Percentiles rank a stretch among this genome's conserved stretches.
Evolutionary conservation across 2,329 filamentous ascomycete genomes (phyloP).

Genomic region (Monilinia laxa): DNA sequence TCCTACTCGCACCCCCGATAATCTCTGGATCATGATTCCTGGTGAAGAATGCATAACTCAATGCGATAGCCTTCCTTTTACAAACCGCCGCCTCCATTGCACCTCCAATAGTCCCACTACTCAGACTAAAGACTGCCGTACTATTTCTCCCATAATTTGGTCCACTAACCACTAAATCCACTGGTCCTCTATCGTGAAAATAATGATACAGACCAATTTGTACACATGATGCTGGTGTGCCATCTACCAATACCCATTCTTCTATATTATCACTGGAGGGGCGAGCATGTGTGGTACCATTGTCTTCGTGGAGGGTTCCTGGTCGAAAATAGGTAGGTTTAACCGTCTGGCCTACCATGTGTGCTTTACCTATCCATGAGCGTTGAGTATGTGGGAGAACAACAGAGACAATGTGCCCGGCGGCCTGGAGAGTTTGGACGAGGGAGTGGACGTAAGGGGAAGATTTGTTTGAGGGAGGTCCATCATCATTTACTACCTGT

Average conservation of each 20-base stretch:
- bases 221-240: conserved; percentile 76
- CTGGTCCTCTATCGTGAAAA: conserved; percentile 67
- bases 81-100: conserved; percentile 77
- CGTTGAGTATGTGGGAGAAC: conserved; percentile 88
- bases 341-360: conserved; percentile 87
- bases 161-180: conserved; percentile 76
- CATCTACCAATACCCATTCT: conserved; percentile 80
- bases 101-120: conserved; percentile 73
- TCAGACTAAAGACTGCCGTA: conserved; percentile 75
- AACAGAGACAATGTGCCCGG: conserved; percentile 86
- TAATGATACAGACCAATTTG: conserved; percentile 82
- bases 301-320: conserved; percentile 58
- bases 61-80: conserved; percentile 68
- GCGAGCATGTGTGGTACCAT: conserved; percentile 65
- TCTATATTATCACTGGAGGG: conserved; percentile 57
- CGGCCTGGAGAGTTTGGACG: conserved; percentile 65
- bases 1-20: conserved; percentile 72
- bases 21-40: conserved; percentile 76
- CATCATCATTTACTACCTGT: conserved; percentile 72
- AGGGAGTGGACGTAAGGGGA: conserved; percentile 80
- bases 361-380: conserved; percentile 98
- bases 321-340: conserved; percentile 82
- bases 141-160: conserved; percentile 84
- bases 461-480: conserved; percentile 72
- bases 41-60: conserved; percentile 88